Conservation (phyloP, 192 early-diverging fungal species). For the Entomortierella chlamydospora region DNA sequence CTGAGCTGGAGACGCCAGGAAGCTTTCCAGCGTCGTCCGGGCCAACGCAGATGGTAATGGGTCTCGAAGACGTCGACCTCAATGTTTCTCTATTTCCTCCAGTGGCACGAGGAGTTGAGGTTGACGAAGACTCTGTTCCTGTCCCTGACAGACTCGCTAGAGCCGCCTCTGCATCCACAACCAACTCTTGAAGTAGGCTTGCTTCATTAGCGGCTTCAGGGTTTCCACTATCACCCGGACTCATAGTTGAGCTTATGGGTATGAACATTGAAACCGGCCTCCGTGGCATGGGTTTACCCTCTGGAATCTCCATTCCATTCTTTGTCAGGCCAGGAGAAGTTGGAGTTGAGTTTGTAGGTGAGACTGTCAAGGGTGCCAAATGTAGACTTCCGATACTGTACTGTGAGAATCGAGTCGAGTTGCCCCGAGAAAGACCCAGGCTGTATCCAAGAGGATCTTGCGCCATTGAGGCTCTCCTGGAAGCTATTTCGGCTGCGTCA, state of each 20-base stretch:
- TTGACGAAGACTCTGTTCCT: slow-evolving; percentile 3
- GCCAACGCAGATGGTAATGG: slow-evolving; percentile 13
- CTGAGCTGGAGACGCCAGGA: background rate
- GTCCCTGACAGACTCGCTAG: background rate
- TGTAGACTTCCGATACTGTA: slow-evolving; percentile 32
- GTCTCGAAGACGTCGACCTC: background rate
- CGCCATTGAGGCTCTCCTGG: slow-evolving; percentile 21
- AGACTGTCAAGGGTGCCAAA: background rate
- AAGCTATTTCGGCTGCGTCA: slow-evolving; percentile 24
- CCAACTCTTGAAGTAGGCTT: background rate
- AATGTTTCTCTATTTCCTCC: background rate
- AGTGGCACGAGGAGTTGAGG: background rate
- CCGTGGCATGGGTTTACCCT: slow-evolving; percentile 4
- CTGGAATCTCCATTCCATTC: background rate
- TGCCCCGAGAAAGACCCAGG: slow-evolving; percentile 28
- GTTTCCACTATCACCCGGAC: background rate
- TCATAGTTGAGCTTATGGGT: background rate
- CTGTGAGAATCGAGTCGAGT: slow-evolving; percentile 37
- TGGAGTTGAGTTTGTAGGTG: slow-evolving; percentile 10
- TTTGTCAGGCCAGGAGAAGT: slow-evolving; percentile 16
- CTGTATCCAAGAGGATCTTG: slow-evolving; percentile 38
- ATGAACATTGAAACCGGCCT: slow-evolving; percentile 27
- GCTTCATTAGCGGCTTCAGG: background rate
- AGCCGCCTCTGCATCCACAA: background rate
- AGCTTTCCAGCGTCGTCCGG: slow-evolving; percentile 19